A percentile compares a stretch with the other conserved stretches of the same genome.
phyloP scores from a whole-genome alignment of 1,284 basidiomycete species.

The Tylopilus orsonianus region DNA sequence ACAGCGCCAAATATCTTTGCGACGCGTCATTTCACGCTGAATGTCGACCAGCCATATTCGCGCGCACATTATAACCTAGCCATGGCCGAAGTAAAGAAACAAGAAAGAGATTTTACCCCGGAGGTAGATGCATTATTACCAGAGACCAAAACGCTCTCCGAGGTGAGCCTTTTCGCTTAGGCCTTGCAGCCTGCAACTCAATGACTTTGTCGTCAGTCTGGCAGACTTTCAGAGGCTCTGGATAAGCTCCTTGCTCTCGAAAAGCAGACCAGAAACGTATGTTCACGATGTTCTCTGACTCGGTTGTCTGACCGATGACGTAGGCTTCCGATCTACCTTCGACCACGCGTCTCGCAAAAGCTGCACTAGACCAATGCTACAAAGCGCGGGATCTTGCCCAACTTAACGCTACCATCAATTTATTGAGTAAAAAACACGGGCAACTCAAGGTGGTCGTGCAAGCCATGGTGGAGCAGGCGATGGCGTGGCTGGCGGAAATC shows the following conservation, averaged over 20 bases:
- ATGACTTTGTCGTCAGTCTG: constrained; percentile 46
- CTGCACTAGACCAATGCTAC: constrained; percentile 72
- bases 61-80: constrained; percentile 37
- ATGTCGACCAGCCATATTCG: constrained; percentile 37
- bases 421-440: constrained; percentile 95
- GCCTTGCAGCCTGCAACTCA: constrained; percentile 1
- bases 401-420: constrained; percentile 72
- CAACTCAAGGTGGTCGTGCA: constrained; percentile 92
- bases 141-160: constrained; percentile 51
- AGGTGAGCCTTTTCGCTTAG: constrained; percentile 41
- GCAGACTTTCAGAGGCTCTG: constrained; percentile 80
- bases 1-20: constrained; percentile 43
- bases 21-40: constrained; percentile 67
- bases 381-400: constrained; percentile 66
- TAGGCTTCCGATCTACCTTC: constrained; percentile 92
- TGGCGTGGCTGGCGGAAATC: constrained; percentile 78
- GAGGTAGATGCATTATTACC: constrained; percentile 68
- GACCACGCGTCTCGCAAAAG: constrained; percentile 83
- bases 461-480: constrained; percentile 85
- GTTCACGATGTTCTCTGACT: constrained; percentile 23
- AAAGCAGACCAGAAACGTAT: constrained; percentile 95
- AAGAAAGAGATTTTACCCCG: constrained; percentile 73
- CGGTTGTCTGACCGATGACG: constrained; percentile 12
- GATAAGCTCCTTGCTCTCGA: constrained; percentile 90
- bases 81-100: constrained; percentile 79